Conservation (phyloP, 139 green algal species). For the Chlorella sorokiniana region DNA sequence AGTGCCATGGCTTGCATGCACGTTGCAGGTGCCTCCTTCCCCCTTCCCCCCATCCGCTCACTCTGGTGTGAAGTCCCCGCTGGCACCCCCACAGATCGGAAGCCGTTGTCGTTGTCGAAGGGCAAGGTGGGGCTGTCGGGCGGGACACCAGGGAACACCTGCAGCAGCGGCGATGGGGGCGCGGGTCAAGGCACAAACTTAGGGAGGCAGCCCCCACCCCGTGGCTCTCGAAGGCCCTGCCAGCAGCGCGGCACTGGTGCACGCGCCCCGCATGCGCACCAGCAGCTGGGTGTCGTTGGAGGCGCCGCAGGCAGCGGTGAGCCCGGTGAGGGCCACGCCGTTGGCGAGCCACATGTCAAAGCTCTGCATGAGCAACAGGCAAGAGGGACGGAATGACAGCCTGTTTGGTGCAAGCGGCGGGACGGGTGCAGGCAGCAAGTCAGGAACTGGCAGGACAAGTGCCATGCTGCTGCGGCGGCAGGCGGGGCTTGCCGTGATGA, state of each 20-base stretch:
- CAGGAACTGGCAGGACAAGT: background rate
- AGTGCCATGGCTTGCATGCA: background rate
- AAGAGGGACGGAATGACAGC: background rate
- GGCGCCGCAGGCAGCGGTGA: background rate
- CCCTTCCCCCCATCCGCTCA: no score
- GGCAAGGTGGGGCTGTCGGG: no score
- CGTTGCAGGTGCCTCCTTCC: no score
- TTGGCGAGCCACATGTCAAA: background rate
- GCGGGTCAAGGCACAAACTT: no score
- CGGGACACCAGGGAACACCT: no score
- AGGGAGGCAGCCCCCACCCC: no score
- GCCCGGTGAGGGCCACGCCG: background rate
- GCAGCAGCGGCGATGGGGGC: no score
- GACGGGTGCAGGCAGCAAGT: background rate
- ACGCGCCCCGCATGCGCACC: background rate
- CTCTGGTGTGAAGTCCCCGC: no score
- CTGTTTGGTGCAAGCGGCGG: background rate
- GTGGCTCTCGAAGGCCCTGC: background rate
- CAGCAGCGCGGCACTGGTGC: background rate
- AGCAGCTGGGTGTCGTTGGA: background rate
- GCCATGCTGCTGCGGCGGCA: no score
- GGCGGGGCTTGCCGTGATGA: background rate
- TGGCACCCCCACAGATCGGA: no score
- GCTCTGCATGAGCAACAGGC: background rate
- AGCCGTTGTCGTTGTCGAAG: no score